Evolutionary conservation across 768 basidiomycete species (phyloP).

Genomic region (Boletus tomentosulus): DNA sequence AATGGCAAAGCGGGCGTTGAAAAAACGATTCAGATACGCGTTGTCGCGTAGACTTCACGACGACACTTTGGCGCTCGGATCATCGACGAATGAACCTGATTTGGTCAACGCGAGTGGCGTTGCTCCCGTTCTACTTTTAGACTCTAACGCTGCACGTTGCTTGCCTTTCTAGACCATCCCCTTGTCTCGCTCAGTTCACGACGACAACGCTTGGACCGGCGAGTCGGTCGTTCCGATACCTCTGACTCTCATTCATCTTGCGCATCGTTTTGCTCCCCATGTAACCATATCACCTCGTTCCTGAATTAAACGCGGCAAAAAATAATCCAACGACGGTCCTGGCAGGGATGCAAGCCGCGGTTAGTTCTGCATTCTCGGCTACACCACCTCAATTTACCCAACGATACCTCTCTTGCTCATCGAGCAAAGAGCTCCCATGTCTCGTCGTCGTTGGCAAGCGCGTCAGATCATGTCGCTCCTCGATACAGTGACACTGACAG

Average conservation of each 20-base stretch:
- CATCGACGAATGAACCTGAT: slow-evolving; percentile 12
- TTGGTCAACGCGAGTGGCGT: slow-evolving; percentile 75
- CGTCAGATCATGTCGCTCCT: not conserved
- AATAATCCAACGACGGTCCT: not conserved
- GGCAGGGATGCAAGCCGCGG: not conserved
- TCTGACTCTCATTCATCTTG: not conserved
- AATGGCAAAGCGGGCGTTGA: too few species aligned
- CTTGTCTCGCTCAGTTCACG: not conserved
- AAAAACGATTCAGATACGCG: too few species aligned
- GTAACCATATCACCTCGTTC: not conserved
- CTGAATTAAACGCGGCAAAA: not conserved
- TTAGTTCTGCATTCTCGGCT: not conserved
- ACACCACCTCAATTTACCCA: not conserved
- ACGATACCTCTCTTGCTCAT: too few species aligned
- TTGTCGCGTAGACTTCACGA: too few species aligned
- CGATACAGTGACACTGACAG: not conserved
- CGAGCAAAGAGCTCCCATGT: not conserved
- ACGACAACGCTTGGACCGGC: not conserved
- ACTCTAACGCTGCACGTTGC: not conserved
- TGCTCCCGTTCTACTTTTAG: not conserved
- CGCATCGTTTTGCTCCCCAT: not conserved
- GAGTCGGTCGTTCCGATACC: not conserved
- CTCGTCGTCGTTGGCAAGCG: not conserved
- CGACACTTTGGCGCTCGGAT: too few species aligned
- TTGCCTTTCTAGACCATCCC: not conserved